phyloP scores from a whole-genome alignment of 768 basidiomycete species.

The Mycena chlorophos region DNA sequence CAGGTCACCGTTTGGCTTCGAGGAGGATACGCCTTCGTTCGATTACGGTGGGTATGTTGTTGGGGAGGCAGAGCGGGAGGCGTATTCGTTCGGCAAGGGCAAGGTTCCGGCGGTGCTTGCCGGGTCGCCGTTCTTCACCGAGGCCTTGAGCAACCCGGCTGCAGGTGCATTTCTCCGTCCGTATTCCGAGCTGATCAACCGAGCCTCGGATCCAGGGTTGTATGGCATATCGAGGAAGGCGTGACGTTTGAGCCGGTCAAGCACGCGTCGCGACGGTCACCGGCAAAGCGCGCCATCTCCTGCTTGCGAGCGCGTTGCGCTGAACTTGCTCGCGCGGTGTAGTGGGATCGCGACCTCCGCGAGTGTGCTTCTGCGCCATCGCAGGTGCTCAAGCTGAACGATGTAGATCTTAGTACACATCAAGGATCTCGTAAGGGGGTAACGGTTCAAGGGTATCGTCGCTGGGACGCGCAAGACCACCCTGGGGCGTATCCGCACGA shows the following conservation, averaged over 20 bases:
- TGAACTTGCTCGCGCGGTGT: slow-evolving; percentile 92
- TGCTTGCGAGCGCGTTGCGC: slow-evolving; percentile 88
- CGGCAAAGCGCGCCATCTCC: slow-evolving; percentile 83
- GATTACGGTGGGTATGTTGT: slow-evolving; percentile 97
- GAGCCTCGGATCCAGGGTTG: slow-evolving; percentile 59
- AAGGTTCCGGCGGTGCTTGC: slow-evolving; percentile 77
- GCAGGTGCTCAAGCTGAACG: slow-evolving; percentile 4
- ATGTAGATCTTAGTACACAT: slow-evolving; percentile 77
- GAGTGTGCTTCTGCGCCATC: neutral
- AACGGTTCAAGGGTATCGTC: slow-evolving; percentile 83
- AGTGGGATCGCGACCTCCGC: slow-evolving; percentile 92
- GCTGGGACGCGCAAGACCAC: slow-evolving; percentile 98
- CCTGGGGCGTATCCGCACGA: slow-evolving; percentile 59
- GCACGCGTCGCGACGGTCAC: slow-evolving; percentile 88
- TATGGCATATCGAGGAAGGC: slow-evolving; percentile 92
- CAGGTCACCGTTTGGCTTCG: slow-evolving; percentile 81
- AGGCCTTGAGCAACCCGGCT: slow-evolving; percentile 88
- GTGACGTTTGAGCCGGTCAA: slow-evolving; percentile 76
- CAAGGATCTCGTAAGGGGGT: slow-evolving; percentile 72
- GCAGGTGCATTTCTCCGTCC: slow-evolving; percentile 53
- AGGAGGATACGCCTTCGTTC: slow-evolving; percentile 93
- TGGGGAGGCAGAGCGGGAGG: slow-evolving; percentile 83
- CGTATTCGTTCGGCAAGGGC: slow-evolving; percentile 90
- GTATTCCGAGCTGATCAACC: neutral
- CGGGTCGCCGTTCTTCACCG: slow-evolving; percentile 93